Conservation (phyloP, 768 basidiomycete species). For the Phlebiopsis flavidoalba region DNA sequence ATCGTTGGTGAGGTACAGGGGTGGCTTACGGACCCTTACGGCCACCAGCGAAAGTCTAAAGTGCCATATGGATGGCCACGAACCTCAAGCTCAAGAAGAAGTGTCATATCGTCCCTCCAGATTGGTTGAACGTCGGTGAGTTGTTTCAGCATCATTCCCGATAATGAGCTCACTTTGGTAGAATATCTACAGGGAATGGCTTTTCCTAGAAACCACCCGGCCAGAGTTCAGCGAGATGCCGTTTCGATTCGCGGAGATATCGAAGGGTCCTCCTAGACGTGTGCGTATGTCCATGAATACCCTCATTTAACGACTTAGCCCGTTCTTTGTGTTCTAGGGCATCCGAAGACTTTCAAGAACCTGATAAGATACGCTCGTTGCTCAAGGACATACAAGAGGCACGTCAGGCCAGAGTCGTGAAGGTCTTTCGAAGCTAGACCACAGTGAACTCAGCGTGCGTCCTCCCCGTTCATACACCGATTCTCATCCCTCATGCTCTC, state of each 20-base stretch:
- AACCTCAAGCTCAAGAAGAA: slow-evolving; percentile 94
- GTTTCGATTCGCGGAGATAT: slow-evolving; percentile 84
- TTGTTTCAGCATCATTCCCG: neutral
- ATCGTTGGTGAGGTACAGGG: slow-evolving; percentile 44
- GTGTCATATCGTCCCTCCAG: slow-evolving; percentile 86
- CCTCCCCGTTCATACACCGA: neutral
- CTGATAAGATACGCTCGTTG: slow-evolving; percentile 78
- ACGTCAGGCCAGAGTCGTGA: slow-evolving; percentile 86
- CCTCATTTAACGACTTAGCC: neutral
- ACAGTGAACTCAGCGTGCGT: slow-evolving; percentile 75
- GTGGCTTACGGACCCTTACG: slow-evolving; percentile 89
- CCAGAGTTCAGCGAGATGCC: slow-evolving; percentile 76
- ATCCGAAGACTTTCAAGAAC: slow-evolving; percentile 80
- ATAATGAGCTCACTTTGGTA: slow-evolving; percentile 27
- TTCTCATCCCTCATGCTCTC: neutral
- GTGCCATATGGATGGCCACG: slow-evolving; percentile 97
- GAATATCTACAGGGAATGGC: slow-evolving; percentile 76
- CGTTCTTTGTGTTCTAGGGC: slow-evolving; percentile 48
- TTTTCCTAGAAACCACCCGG: slow-evolving; percentile 70
- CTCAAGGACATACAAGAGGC: slow-evolving; percentile 96
- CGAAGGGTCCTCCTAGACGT: slow-evolving; percentile 91
- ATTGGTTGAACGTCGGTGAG: slow-evolving; percentile 85
- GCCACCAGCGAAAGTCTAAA: slow-evolving; percentile 75
- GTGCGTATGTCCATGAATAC: slow-evolving; percentile 47
- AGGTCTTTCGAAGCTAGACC: slow-evolving; percentile 75